Evolutionary conservation across 768 basidiomycete genomes (phyloP).

Genomic region (Pulveroboletus sp.): DNA sequence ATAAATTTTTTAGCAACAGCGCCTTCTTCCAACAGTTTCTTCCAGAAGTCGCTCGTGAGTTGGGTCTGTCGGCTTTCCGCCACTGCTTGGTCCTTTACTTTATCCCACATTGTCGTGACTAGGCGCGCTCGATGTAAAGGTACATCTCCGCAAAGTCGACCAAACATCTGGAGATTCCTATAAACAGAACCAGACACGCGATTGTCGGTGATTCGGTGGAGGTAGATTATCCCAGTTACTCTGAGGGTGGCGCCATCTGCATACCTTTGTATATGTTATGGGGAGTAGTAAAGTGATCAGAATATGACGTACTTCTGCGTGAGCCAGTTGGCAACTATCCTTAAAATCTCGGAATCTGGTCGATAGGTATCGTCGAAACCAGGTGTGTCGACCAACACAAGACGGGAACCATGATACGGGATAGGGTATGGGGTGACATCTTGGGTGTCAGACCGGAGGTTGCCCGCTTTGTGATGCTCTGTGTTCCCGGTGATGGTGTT

Average conservation of each 20-base stretch:
- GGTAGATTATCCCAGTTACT: constrained; percentile 31
- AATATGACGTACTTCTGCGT: constrained; percentile 10
- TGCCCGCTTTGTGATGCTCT: neutral
- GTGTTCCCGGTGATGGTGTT: constrained; percentile 6
- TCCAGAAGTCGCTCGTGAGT: constrained; percentile 27
- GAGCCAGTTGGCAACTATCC: constrained; percentile 15
- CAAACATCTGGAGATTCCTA: constrained; percentile 32
- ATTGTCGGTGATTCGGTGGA: constrained; percentile 33
- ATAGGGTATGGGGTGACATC: constrained; percentile 3
- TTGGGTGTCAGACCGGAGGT: constrained; percentile 12
- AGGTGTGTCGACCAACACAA: constrained; percentile 20
- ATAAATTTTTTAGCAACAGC: neutral
- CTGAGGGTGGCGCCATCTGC: neutral
- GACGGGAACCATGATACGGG: neutral
- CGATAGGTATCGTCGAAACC: constrained; percentile 18
- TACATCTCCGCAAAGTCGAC: constrained; percentile 31
- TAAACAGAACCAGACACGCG: constrained; percentile 29
- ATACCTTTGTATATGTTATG: constrained; percentile 4
- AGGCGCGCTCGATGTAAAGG: constrained; percentile 29
- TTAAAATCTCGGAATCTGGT: constrained; percentile 9
- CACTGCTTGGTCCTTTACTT: constrained; percentile 10
- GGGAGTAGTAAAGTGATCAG: neutral
- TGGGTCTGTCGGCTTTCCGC: constrained; percentile 19
- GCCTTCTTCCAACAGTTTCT: neutral
- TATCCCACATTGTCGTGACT: constrained; percentile 38